Percentiles rank a stretch among this genome's conserved stretches.
phyloP scores from a whole-genome alignment of 306 rosid species.

The Acacia melanoxylon region DNA sequence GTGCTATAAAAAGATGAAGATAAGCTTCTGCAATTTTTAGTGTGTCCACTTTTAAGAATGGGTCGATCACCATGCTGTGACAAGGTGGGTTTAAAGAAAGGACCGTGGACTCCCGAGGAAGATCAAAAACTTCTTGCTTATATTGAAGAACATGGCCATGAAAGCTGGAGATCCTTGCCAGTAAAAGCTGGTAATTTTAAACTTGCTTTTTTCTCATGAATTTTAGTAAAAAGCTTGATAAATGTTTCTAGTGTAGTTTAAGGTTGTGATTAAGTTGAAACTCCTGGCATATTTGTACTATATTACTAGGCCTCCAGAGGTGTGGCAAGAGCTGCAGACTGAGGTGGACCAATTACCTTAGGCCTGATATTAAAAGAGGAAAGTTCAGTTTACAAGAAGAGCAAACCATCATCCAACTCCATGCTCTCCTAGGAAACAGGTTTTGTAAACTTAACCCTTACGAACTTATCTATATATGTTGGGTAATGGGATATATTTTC shows the following conservation, averaged over 20 bases:
- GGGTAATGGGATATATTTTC: not conserved
- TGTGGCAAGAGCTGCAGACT: constrained; percentile 44
- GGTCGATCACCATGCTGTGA: constrained; percentile 98
- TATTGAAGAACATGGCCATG: constrained; percentile 94
- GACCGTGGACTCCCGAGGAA: constrained; percentile 99
- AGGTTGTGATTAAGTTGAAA: not conserved
- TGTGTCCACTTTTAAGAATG: constrained; percentile 42
- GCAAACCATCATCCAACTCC: constrained; percentile 95
- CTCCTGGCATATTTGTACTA: not conserved
- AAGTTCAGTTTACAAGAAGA: constrained; percentile 96
- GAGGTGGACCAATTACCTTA: constrained; percentile 92
- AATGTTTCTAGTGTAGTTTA: not conserved
- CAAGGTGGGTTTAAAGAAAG: constrained; percentile 92
- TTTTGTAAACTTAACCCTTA: constrained; percentile 20
- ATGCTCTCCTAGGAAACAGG: constrained; percentile 97
- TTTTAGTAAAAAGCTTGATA: not conserved
- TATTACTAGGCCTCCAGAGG: constrained; percentile 69
- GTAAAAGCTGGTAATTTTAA: constrained; percentile 66
- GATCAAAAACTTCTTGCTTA: constrained; percentile 93
- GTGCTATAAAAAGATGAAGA: constrained; percentile 34
- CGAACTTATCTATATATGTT: not conserved
- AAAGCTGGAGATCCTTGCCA: constrained; percentile 96
- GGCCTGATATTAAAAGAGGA: constrained; percentile 98
- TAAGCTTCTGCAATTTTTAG: constrained; percentile 20
- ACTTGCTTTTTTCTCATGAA: not conserved